Evolutionary conservation across 192 early-diverging fungal species (phyloP), one percentile per base, ranked within the genome.

Genomic region (Gigaspora rosea): DNA sequence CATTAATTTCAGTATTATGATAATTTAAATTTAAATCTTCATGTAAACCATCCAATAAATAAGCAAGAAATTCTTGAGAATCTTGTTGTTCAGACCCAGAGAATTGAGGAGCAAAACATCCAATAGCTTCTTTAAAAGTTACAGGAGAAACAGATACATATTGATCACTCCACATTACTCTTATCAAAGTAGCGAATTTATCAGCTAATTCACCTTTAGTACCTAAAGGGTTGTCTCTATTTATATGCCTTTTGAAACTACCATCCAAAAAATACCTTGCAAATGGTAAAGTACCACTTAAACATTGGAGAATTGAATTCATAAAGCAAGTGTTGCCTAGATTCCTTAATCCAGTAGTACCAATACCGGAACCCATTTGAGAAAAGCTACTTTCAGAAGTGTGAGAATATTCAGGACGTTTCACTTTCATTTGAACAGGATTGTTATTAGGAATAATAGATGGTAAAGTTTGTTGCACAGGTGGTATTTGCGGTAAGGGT

Each of bases 41-140:
- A 78, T 99, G 97, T 18, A 99, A 78, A 0, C 90, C 85, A 85
- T 98, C 95, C 33, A 98, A 80, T 67, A 99, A 80, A 79, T 94
- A 98, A 4, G 89, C 86, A 12, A 97, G 85, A 83, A 99, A 98
- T 84, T 98, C 97, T 78, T 99, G 97, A 1, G 93, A 93, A 83
- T 99, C 97, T 41, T 99, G 95, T 80, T 99, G 97, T 65, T 98
- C 95, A 61, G 88, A 91, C 8, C 94, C 94, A 48, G 85, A 86
- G 80, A 97, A 99, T 77, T 95, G 92, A 8, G 90, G 88, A 49
- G 92, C 92, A 80, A 91, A 92, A 47, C 87, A 83, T 15, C 90
- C 89, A 13, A 99, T 86, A 1, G 89, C 88, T 48, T 90, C 80
- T 52, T 95, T 90, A 80, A 98, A 97, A 20, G 86, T 82, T 0